Evolutionary conservation across 352 stramenopile genomes (phyloP).

Genomic region (Phytophthora quininea): DNA sequence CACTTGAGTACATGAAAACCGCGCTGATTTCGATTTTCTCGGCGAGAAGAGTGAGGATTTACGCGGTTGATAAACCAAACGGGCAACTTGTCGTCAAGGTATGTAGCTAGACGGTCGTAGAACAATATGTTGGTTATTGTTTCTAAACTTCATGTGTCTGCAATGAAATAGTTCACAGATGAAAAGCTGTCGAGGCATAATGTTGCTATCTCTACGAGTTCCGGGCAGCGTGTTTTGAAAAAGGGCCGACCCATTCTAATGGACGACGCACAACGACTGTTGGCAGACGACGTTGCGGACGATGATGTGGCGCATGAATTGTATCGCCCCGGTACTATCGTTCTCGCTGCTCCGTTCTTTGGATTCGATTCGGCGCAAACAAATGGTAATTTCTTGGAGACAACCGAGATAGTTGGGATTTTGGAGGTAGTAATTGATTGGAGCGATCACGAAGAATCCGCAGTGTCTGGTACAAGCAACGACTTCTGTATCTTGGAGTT

Average conservation of each 20-base stretch:
- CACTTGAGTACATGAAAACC: constrained; percentile 70
- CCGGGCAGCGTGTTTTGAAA: constrained; percentile 41
- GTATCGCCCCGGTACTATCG: constrained; percentile 46
- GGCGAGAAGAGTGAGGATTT: constrained; percentile 67
- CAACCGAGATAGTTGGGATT: constrained; percentile 55
- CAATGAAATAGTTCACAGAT: constrained; percentile 55
- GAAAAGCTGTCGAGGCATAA: constrained; percentile 50
- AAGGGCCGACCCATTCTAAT: constrained; percentile 34
- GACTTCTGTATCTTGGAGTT: constrained; percentile 75
- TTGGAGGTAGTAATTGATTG: constrained; percentile 65
- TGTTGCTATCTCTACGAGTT: constrained; percentile 40
- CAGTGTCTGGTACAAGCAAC: constrained; percentile 46
- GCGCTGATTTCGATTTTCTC: constrained; percentile 62
- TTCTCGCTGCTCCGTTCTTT: constrained; percentile 56
- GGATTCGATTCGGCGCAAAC: constrained; percentile 24
- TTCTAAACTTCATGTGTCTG: not conserved
- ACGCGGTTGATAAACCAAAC: constrained; percentile 50
- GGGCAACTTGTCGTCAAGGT: constrained; percentile 68
- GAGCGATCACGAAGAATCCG: constrained; percentile 8
- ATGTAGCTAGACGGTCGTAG: not conserved
- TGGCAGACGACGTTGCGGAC: constrained; percentile 18
- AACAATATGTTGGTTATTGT: too few species aligned
- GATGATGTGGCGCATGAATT: constrained; percentile 38
- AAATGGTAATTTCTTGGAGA: constrained; percentile 20
- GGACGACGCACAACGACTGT: constrained; percentile 23